Evolutionary conservation across 192 early-diverging fungal genomes (phyloP).

Genomic region (Jimgerdemannia flammicorona): DNA sequence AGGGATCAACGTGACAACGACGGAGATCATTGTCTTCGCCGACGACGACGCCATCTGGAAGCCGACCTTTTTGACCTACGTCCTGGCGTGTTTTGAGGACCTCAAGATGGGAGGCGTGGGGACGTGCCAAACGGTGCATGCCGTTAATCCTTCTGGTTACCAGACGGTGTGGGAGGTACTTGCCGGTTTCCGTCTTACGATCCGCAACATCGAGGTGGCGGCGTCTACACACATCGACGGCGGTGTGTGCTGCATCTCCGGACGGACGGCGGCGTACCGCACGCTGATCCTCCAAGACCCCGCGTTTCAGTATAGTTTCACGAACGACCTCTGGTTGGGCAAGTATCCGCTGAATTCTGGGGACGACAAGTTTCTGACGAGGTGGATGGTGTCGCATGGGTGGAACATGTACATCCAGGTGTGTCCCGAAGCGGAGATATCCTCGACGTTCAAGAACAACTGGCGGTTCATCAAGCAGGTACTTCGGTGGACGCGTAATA

Average conservation of each 20-base stretch:
- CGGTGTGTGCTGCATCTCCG: constrained; percentile 59
- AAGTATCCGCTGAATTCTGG: constrained; percentile 59
- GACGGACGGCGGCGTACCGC: constrained; percentile 57
- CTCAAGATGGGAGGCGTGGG: constrained; percentile 56
- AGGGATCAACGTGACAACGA: constrained; percentile 50
- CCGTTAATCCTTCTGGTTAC: constrained; percentile 30
- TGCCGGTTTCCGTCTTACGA: constrained; percentile 51
- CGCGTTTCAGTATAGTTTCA: constrained; percentile 54
- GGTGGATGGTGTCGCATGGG: constrained; percentile 57
- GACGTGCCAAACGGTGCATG: constrained; percentile 47
- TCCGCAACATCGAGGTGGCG: constrained; percentile 60
- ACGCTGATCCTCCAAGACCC: constrained; percentile 57
- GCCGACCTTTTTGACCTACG: constrained; percentile 49
- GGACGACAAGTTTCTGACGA: constrained; percentile 60
- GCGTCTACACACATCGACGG: constrained; percentile 61
- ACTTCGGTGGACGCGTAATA: constrained; percentile 58
- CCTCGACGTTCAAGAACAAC: constrained; percentile 61
- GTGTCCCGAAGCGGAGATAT: constrained; percentile 51
- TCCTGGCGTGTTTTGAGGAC: constrained; percentile 59
- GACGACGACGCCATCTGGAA: constrained; percentile 61
- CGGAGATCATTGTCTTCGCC: constrained; percentile 51
- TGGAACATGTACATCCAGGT: constrained; percentile 57
- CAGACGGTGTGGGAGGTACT: constrained; percentile 61
- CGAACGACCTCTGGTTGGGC: constrained; percentile 51
- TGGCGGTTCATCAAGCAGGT: constrained; percentile 60